Conservation (phyloP, 192 early-diverging fungal species). For the Chytriomyces hyalinus region DNA sequence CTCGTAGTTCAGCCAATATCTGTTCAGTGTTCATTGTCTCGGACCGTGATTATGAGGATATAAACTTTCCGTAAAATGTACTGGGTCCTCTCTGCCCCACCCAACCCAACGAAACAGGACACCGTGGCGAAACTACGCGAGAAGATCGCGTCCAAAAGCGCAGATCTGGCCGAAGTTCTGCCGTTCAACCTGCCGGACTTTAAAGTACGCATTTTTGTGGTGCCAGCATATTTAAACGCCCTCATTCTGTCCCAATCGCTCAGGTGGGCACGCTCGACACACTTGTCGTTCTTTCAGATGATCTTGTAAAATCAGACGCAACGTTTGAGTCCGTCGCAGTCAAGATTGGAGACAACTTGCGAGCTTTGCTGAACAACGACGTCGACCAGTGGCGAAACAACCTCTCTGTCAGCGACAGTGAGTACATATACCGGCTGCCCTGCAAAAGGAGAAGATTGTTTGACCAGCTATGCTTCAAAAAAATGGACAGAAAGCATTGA, state of each 20-base stretch:
- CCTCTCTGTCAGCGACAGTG: slow-evolving; percentile 83
- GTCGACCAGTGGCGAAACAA: slow-evolving; percentile 65
- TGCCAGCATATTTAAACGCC: no score
- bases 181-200: slow-evolving; percentile 89
- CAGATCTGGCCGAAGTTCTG: slow-evolving; percentile 81
- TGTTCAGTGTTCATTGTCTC: no score
- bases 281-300: slow-evolving; percentile 92
- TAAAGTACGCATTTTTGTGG: slow-evolving; percentile 62
- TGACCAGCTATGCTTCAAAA: no score
- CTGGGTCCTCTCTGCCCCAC: slow-evolving; percentile 82
- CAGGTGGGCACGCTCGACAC: slow-evolving; percentile 96
- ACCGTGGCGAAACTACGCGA: slow-evolving; percentile 73
- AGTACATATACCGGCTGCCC: slow-evolving; percentile 29
- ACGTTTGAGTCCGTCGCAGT: slow-evolving; percentile 72
- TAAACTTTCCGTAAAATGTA: slow-evolving; percentile 1
- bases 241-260: neutral
- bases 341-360: slow-evolving; percentile 88
- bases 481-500: slow-evolving; percentile 76
- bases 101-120: slow-evolving; percentile 77
- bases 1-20: no score
- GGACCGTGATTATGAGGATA: no score
- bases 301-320: slow-evolving; percentile 85
- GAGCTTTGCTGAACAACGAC: slow-evolving; percentile 72
- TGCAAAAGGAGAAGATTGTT: no score
- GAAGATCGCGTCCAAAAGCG: slow-evolving; percentile 63